Evolutionary conservation across 2,329 filamentous ascomycete genomes (phyloP).

Genomic region (Sporothrix luriei): DNA sequence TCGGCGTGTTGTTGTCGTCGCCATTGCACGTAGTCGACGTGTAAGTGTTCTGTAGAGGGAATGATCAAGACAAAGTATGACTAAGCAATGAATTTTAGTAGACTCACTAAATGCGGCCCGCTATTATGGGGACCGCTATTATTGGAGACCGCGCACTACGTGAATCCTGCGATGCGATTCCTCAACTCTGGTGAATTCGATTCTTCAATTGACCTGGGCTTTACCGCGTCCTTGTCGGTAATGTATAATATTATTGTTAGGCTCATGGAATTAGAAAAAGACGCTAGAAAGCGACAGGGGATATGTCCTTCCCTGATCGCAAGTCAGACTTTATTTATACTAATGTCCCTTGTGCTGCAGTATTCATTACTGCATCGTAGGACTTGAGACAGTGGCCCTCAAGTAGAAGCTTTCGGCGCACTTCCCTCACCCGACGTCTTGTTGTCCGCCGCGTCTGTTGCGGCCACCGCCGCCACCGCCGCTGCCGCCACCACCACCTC

Average conservation of each 20-base stretch:
- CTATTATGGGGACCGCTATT: not conserved
- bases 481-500: not conserved
- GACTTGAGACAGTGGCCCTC: not conserved
- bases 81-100: not conserved
- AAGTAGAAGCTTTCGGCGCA: slow-evolving; percentile 6
- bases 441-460: slow-evolving; percentile 17
- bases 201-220: not conserved
- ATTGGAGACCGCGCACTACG: not conserved
- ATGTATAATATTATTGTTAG: too few relatives aligned
- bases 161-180: not conserved
- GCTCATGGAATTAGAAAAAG: too few relatives aligned
- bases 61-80: not conserved
- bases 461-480: not conserved
- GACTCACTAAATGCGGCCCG: slow-evolving; percentile 15
- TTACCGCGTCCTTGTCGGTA: too few relatives aligned
- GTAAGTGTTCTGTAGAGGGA: not conserved
- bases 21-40: not conserved
- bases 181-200: not conserved
- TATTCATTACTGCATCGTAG: not conserved
- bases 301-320: too few relatives aligned
- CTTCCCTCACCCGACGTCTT: not conserved
- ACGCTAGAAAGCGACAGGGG: too few relatives aligned
- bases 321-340: too few relatives aligned
- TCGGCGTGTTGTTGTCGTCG: not conserved
- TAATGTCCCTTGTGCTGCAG: too few relatives aligned